These are phyloP conservation scores for Aspergillus pseudoterreus DNA, from an alignment of 2,329 filamentous ascomycete species.

Conservation along the genomic window DNA sequence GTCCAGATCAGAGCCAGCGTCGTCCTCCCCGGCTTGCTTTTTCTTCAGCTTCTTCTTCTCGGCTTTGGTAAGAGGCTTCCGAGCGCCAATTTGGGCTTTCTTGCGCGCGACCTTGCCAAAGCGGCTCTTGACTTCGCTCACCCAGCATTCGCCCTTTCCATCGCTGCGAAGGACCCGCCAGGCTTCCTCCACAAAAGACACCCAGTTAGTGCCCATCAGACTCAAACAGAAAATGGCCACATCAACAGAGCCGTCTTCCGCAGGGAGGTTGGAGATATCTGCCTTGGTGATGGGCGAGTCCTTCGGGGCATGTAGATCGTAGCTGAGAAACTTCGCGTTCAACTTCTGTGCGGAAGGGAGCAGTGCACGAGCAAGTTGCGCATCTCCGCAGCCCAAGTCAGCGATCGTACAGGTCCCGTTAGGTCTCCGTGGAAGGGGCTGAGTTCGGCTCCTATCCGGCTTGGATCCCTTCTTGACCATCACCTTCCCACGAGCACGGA, in stretches of 20 bases:
- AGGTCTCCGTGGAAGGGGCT: slow-evolving; percentile 65
- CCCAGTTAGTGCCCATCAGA: slow-evolving; percentile 98
- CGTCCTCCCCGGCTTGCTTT: slow-evolving; percentile 47
- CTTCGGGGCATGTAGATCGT: slow-evolving; percentile 76
- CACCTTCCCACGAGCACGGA: slow-evolving; percentile 64
- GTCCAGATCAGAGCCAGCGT: slow-evolving; percentile 39
- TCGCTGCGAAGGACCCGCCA: slow-evolving; percentile 88
- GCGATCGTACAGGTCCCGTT: slow-evolving; percentile 73
- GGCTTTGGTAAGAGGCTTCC: slow-evolving; percentile 38
- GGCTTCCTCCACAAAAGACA: slow-evolving; percentile 93
- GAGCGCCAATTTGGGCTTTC: slow-evolving; percentile 37
- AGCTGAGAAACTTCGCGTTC: slow-evolving; percentile 73
- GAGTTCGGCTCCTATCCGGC: slow-evolving; percentile 22
- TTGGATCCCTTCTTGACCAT: slow-evolving; percentile 40
- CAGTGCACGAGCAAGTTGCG: slow-evolving; percentile 69
- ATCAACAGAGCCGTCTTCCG: slow-evolving; percentile 72
- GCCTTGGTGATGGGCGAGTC: slow-evolving; percentile 72
- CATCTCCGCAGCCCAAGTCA: slow-evolving; percentile 92
- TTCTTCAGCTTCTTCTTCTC: slow-evolving; percentile 43
- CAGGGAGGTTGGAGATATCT: slow-evolving; percentile 80
- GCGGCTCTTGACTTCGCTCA: slow-evolving; percentile 92
- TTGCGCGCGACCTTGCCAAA: slow-evolving; percentile 62
- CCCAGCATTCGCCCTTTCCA: slow-evolving; percentile 80
- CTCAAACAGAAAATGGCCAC: slow-evolving; percentile 93
- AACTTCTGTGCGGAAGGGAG: slow-evolving; percentile 59